A percentile compares a stretch with the other conserved stretches of the same genome.
phyloP scores from a whole-genome alignment of 1,284 basidiomycete species.

The Erythrobasidium hasegawianum region DNA sequence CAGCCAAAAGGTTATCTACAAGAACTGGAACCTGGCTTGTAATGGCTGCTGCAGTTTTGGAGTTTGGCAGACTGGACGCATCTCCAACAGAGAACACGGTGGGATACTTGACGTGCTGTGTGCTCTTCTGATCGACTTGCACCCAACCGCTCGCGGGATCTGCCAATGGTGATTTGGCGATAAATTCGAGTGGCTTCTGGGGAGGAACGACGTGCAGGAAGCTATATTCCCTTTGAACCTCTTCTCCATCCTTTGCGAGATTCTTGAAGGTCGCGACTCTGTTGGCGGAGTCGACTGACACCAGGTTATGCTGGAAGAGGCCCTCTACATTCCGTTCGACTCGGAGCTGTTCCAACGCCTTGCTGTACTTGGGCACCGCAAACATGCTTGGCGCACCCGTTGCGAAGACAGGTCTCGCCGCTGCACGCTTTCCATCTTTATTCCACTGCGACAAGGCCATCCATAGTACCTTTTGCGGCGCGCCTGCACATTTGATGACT shows the following conservation, averaged over 20 bases:
- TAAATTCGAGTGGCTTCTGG: slow-evolving; percentile 78
- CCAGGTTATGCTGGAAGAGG: slow-evolving; percentile 78
- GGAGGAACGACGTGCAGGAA: slow-evolving; percentile 84
- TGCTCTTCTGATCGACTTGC: slow-evolving; percentile 71
- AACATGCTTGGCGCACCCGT: slow-evolving; percentile 84
- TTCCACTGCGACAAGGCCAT: slow-evolving; percentile 35
- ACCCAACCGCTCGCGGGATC: slow-evolving; percentile 66
- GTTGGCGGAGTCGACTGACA: slow-evolving; percentile 64
- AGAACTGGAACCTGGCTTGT: slow-evolving; percentile 86
- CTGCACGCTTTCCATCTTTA: slow-evolving; percentile 45
- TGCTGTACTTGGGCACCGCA: slow-evolving; percentile 78
- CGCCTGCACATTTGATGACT: slow-evolving; percentile 90
- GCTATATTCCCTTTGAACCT: slow-evolving; percentile 14
- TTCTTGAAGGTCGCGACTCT: slow-evolving; percentile 79
- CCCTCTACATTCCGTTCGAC: slow-evolving; percentile 73
- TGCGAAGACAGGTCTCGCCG: slow-evolving; percentile 73
- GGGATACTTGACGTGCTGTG: slow-evolving; percentile 72
- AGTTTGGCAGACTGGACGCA: slow-evolving; percentile 83
- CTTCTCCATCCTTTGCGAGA: slow-evolving; percentile 40
- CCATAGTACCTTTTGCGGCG: slow-evolving; percentile 49
- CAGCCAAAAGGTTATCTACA: slow-evolving; percentile 80
- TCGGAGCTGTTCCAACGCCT: slow-evolving; percentile 74
- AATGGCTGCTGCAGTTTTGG: slow-evolving; percentile 93
- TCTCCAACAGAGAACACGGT: slow-evolving; percentile 92
- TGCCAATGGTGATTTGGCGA: slow-evolving; percentile 58